Conservation (phyloP, 768 basidiomycete genomes). For the Cystobasidium tubakii region DNA sequence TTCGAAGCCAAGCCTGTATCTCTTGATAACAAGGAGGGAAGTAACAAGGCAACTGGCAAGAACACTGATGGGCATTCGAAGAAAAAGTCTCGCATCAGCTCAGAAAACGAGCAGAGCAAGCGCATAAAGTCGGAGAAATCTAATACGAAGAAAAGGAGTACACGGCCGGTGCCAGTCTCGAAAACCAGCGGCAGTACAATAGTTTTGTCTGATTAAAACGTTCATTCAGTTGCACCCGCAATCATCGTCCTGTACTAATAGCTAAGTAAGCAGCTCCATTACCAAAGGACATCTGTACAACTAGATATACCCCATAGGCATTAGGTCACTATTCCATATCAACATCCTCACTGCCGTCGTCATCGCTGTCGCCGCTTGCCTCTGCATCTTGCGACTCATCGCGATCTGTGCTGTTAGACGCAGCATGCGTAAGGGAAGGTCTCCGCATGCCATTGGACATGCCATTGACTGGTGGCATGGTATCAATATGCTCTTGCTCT, state of each 20-base stretch:
- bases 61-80: background rate
- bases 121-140: background rate
- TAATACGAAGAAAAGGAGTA: background rate
- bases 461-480: conserved; percentile 4
- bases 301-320: background rate
- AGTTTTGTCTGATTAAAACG: background rate
- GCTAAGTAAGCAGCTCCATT: background rate
- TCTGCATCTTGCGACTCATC: conserved; percentile 17
- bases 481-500: background rate
- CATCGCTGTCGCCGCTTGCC: conserved; percentile 22
- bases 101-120: background rate
- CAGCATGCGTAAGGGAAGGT: background rate
- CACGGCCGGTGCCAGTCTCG: background rate
- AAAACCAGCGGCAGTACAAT: background rate
- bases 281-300: background rate
- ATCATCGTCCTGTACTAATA: background rate
- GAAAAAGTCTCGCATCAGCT: background rate
- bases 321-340: conserved; percentile 17
- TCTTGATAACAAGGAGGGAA: background rate
- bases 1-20: background rate
- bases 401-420: background rate
- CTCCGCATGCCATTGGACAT: background rate
- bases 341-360: conserved; percentile 22
- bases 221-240: background rate
- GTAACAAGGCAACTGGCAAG: too few species aligned